Evolutionary conservation across 2,329 filamentous ascomycete genomes (phyloP), one percentile per base, ranked within the genome.

Genomic region (Chaetomiaceae sp.): DNA sequence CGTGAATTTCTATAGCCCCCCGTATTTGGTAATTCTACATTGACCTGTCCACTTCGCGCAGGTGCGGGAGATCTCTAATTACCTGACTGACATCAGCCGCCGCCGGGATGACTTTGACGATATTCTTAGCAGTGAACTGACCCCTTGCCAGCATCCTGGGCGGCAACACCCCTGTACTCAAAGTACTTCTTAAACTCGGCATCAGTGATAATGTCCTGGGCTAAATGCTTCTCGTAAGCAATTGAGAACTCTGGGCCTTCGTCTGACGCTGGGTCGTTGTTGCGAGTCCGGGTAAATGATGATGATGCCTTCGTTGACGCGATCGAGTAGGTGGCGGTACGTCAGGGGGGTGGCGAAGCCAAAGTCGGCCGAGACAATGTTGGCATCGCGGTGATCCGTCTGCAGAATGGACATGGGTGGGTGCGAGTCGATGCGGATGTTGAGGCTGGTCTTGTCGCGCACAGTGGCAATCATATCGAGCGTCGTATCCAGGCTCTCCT

Each of bases 171-270:
- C 30, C 70, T 58, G 44, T 65, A 72, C 55, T 72, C 69, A 49
- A 73, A 73, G 16, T 65, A 73, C 42, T 57, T 45, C 16, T 49
- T 65, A 66, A 67, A 73, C 53, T 71, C 46, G 2, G 51, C 34
- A 42, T 73, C 68, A 2, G 67, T 51, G 2, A 72, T 62, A 10
- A 73, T 46, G 4, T 51, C 53, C 23, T 63, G 33, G 1, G 62
- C 61, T 1, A 72, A 42, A 2, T 62, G 61, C 58, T 66, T 69
- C 61, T 73, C 69, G 25, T 68, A 70, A 0, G 62, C 57, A 7
- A 73, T 62, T 0, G 63, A 56, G 48, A 73, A 64, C 59, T 69
- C 67, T 0, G 58, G 60, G 0, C 70, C 71, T 49, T 73, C 69
- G 36, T 73, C 68, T 0, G 62, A 56, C 1, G 55, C 59, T 4